Conservation (phyloP, 2,329 filamentous ascomycete species). For the Fusarium heterosporum region DNA sequence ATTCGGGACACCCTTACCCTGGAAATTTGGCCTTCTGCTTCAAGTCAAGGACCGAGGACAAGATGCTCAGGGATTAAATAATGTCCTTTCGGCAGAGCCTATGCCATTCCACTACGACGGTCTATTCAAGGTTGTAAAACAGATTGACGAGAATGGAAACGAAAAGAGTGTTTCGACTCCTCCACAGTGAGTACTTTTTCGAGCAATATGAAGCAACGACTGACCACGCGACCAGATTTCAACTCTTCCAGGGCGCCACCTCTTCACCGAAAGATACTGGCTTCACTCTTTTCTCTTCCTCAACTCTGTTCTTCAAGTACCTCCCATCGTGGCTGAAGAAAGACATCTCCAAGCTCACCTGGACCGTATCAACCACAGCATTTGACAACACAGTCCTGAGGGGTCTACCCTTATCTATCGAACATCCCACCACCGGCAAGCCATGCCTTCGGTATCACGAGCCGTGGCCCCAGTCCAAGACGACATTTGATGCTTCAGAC, state of each 20-base stretch:
- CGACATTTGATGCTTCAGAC: conserved; percentile 60
- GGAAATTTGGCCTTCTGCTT: conserved; percentile 65
- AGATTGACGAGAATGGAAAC: conserved; percentile 53
- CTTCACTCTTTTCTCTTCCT: conserved; percentile 66
- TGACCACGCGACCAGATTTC: conserved; percentile 54
- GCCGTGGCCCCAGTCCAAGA: conserved; percentile 64
- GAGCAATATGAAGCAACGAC: background rate
- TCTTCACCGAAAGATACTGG: conserved; percentile 63
- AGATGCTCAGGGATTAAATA: conserved; percentile 60
- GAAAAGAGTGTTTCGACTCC: conserved; percentile 57
- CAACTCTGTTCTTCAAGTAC: conserved; percentile 61
- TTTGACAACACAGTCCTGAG: conserved; percentile 59
- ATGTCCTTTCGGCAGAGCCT: conserved; percentile 64
- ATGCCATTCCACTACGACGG: conserved; percentile 71
- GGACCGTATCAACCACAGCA: conserved; percentile 61
- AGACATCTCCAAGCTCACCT: conserved; percentile 56
- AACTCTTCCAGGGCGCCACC: conserved; percentile 63
- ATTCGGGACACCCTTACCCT: conserved; percentile 61
- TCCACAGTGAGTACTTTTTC: conserved; percentile 52
- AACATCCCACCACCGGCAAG: conserved; percentile 58
- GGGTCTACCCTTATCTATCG: conserved; percentile 57
- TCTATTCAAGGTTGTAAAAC: conserved; percentile 64
- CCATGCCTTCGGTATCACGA: conserved; percentile 67
- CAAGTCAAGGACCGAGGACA: conserved; percentile 63
- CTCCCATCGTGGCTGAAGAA: conserved; percentile 54